Conservation (phyloP, 1,284 basidiomycete genomes). For the Xanthoconium separans region DNA sequence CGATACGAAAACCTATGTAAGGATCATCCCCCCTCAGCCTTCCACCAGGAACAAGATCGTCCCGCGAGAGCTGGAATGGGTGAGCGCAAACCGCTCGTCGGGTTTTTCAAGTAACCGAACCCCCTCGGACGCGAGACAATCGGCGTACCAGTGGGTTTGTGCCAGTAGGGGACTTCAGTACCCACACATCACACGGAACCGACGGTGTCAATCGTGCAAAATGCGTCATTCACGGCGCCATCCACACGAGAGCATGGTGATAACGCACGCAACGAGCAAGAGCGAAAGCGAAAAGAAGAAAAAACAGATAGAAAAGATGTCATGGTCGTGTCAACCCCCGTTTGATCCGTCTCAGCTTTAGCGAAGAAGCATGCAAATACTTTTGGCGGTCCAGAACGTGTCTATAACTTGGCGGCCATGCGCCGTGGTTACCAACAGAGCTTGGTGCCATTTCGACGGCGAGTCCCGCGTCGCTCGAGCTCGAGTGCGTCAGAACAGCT, state of each 20-base stretch:
- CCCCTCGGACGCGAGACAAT: background rate
- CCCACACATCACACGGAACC: background rate
- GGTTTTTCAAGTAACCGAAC: constrained; percentile 8
- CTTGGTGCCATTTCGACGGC: too few species aligned
- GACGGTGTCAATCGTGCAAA: background rate
- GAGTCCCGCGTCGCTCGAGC: too few species aligned
- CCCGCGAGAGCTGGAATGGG: constrained; percentile 1
- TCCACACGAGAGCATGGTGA: too few species aligned
- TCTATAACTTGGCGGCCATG: too few species aligned
- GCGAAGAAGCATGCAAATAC: background rate
- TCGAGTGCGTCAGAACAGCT: background rate
- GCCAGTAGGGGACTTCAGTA: background rate
- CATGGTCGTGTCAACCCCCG: background rate
- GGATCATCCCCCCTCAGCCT: constrained; percentile 6
- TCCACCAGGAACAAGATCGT: constrained; percentile 11
- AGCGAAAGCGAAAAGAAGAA: background rate
- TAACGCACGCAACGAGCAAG: too few species aligned
- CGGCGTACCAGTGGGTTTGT: background rate
- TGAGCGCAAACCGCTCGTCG: background rate
- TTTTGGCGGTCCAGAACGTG: too few species aligned
- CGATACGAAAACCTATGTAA: background rate
- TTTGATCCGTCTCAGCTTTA: background rate
- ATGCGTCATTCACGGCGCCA: background rate
- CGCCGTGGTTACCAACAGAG: too few species aligned
- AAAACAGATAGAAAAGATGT: background rate